Base-by-base conservation (phyloP, 2,329 filamentous ascomycete species). In the Sclerotinia borealis region DNA sequence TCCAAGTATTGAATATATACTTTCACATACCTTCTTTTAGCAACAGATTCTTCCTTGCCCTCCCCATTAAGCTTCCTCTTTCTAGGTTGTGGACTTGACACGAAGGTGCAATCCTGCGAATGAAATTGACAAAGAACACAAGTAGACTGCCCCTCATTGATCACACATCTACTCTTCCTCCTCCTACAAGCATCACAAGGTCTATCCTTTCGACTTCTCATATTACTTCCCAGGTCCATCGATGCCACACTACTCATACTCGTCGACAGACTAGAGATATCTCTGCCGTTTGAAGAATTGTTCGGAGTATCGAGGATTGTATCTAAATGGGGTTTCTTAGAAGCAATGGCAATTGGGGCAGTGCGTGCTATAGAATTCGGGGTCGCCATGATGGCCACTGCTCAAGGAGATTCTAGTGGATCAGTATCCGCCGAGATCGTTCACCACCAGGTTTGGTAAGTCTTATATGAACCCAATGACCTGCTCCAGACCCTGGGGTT, bases 41-140 rank as follows among this genome's bases (percentile, higher is more conserved):
- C 83, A 68, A 79, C 78, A 67, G 79, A 81, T 67, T 88, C 85
- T 68, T 86, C 83, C 73, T 80, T 74, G 41, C 70, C 72, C 78
- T 65, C 80, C 78, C 70, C 82, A 76, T 88, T 85, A 67, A 91
- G 78, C 79, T 93, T 93, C 74, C 91, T 84, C 80, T 95, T 95
- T 70, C 91, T 85, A 63, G 89, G 87, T 72, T 87, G 86, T 29
- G 90, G 90, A 75, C 89, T 91, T 68, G 88, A 86, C 58, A 87
- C 81, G 74, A 93, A 86, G 49, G 91, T 93, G 77, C 91, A 95
- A 69, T 91, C 87, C 73, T 90, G 85, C 71, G 87, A 88, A 76
- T 88, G 87, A 74, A 88, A 86, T 74, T 91, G 88, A 77, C 91
- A 96, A 67, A 91, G 81, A 67, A 91, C 83, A 76, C 91, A 95